phyloP scores from a whole-genome alignment of 352 stramenopile species.

The Aphanomyces euteiches region DNA sequence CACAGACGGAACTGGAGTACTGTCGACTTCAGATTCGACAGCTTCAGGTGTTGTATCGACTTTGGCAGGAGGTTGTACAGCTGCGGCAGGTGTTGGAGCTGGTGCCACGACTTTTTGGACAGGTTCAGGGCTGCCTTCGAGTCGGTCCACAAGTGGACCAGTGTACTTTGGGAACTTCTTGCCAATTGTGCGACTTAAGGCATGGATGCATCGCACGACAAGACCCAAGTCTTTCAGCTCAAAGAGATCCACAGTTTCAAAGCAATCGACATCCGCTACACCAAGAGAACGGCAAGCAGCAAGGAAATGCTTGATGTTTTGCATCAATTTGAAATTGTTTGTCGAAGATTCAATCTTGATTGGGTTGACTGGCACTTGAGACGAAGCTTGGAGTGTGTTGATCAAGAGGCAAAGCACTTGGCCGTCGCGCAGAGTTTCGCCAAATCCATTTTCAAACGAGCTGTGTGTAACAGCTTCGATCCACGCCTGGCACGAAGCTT shows the following conservation, averaged over 20 bases:
- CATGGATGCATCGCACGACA: constrained; percentile 84
- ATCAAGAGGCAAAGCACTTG: constrained; percentile 71
- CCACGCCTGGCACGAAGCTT: constrained; percentile 72
- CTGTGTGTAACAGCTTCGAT: constrained; percentile 70
- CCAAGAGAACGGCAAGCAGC: constrained; percentile 70
- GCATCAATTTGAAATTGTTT: constrained; percentile 89
- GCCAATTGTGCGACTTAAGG: constrained; percentile 66
- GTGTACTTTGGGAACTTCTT: constrained; percentile 71
- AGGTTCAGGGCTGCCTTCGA: no score
- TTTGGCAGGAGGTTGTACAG: no score
- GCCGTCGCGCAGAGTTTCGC: constrained; percentile 72
- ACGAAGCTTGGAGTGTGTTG: constrained; percentile 65
- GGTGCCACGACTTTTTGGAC: no score
- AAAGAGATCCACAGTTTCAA: constrained; percentile 87
- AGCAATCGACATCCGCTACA: constrained; percentile 87
- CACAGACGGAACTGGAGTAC: background rate
- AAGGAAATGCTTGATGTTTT: constrained; percentile 86
- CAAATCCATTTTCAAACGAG: constrained; percentile 56
- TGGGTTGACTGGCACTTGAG: constrained; percentile 35
- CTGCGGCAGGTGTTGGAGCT: no score
- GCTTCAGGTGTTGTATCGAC: no score
- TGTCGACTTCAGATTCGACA: no score
- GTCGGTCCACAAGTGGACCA: constrained; percentile 38
- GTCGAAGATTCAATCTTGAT: constrained; percentile 54
- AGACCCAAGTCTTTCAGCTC: constrained; percentile 82